Evolutionary conservation across 176 grass and related monocot species (phyloP).

Genomic region (Olyra latifolia): DNA sequence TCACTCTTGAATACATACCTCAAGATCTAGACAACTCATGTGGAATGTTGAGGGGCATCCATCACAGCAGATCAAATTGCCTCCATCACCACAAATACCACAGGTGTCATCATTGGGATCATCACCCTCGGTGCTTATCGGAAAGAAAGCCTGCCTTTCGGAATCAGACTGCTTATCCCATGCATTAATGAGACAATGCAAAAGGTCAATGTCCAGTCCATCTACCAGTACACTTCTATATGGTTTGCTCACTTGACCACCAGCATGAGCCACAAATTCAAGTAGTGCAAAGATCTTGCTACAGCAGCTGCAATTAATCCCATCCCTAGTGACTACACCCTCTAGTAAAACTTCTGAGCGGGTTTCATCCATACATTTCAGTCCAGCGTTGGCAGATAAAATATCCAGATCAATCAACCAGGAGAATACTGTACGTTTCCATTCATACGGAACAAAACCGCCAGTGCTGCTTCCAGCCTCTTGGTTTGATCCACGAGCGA

Average conservation of each 20-base stretch:
- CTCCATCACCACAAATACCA: slow-evolving; percentile 96
- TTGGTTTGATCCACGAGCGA: slow-evolving; percentile 72
- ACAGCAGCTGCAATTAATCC: slow-evolving; percentile 85
- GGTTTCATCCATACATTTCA: slow-evolving; percentile 75
- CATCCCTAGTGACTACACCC: slow-evolving; percentile 68
- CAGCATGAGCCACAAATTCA: slow-evolving; percentile 76
- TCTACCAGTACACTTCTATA: slow-evolving; percentile 68
- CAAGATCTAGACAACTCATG: slow-evolving; percentile 79
- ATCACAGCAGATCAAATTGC: slow-evolving; percentile 92
- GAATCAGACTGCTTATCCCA: slow-evolving; percentile 85
- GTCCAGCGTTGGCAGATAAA: slow-evolving; percentile 53
- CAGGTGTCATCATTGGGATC: slow-evolving; percentile 96
- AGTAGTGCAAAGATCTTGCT: slow-evolving; percentile 56
- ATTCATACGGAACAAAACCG: slow-evolving; percentile 77
- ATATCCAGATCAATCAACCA: slow-evolving; percentile 94
- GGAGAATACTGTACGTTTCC: slow-evolving; percentile 83
- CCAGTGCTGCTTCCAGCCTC: slow-evolving; percentile 47
- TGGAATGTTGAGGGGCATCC: slow-evolving; percentile 96
- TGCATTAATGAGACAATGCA: slow-evolving; percentile 64
- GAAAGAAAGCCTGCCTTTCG: slow-evolving; percentile 70
- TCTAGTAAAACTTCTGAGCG: slow-evolving; percentile 61
- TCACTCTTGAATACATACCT: slow-evolving; percentile 50
- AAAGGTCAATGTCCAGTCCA: slow-evolving; percentile 51
- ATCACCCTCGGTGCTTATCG: slow-evolving; percentile 54
- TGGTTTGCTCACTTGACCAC: slow-evolving; percentile 46